phyloP scores from a whole-genome alignment of 495 filamentous ascomycete genomes.

The Hypoxylon fragiforme region DNA sequence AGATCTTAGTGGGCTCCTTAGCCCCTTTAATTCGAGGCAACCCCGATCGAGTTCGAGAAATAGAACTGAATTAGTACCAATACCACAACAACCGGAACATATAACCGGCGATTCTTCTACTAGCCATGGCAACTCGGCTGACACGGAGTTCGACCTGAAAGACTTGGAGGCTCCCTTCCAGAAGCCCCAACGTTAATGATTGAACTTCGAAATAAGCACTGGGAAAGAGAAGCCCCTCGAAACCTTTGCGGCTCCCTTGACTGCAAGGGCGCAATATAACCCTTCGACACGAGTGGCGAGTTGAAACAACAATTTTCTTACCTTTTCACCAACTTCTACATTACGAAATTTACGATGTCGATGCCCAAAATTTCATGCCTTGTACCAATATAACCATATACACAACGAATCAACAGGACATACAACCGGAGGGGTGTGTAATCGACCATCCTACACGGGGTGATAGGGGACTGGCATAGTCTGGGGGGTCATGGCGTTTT shows the following conservation, averaged over 20 bases:
- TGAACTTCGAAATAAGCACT: background rate
- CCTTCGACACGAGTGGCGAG: too few relatives aligned
- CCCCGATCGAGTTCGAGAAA: slow-evolving; percentile 30
- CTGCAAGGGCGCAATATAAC: too few relatives aligned
- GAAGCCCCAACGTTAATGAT: background rate
- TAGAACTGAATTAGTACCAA: slow-evolving; percentile 41
- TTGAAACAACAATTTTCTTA: too few relatives aligned
- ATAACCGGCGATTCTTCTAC: slow-evolving; percentile 13
- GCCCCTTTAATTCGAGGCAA: slow-evolving; percentile 32
- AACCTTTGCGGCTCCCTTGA: too few relatives aligned
- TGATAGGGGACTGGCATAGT: background rate
- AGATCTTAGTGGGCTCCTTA: slow-evolving; percentile 60
- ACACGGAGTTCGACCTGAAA: slow-evolving; percentile 48
- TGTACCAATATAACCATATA: slow-evolving; percentile 32
- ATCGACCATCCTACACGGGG: slow-evolving; percentile 14
- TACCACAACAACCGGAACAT: slow-evolving; percentile 41
- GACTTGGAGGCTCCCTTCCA: background rate
- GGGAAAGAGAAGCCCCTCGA: too few relatives aligned
- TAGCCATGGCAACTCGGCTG: slow-evolving; percentile 40
- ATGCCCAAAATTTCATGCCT: slow-evolving; percentile 12
- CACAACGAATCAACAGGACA: slow-evolving; percentile 15
- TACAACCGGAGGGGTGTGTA: slow-evolving; percentile 5
- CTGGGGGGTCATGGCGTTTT: slow-evolving; percentile 18
- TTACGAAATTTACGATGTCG: slow-evolving; percentile 29
- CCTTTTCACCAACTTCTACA: too few relatives aligned